Evolutionary conservation across 495 filamentous ascomycete species (phyloP), one percentile per base, ranked within the genome.

Genomic region (Trichoderma erinaceum): DNA sequence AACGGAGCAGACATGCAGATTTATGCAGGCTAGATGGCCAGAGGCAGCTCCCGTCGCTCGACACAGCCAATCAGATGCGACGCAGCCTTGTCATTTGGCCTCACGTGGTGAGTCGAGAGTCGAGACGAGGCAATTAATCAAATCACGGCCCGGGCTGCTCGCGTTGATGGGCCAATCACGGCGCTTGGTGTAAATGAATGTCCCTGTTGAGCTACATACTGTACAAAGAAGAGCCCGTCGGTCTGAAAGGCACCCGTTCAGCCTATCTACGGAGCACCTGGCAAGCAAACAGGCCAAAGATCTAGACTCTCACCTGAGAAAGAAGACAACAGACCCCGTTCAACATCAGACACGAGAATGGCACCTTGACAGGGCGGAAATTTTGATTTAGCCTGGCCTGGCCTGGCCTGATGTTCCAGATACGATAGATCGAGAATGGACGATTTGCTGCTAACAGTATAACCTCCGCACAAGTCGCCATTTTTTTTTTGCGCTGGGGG

Each of bases 61-160:
- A 16, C 56, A 61, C 56, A 61, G 44, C 56, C 56, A 61, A 61
- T 61, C 25, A 32, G 56, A 32, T 12, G 27, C 56, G 23, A 10
- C 56, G 25, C 27, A 61, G 56, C 56, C 56, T 61, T 61, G 56
- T 61, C 56, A 8, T 29, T 18, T 23, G 13, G 56, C 56, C 56
- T 61, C 56, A 61, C 56, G 56, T 61, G 56, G 56, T 21, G n/a
- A n/a, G 56, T 32, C 56, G 56, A 61, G n/a, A n/a, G 56, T 32
- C 56, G 56, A 61, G 56, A 61, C 56, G 56, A 61, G 56, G 56
- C 56, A 61, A 61, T 61, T 61, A 61, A 29, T 56, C 50, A 56
- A 56, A 56, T 25, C 23, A 21, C 50, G 50, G 50, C 50, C 21
- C 50, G 50, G 50, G 44, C 44, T 48, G 44, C 12, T 48, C 18